A percentile compares a stretch with the other conserved stretches of the same genome.
Evolutionary conservation across 257 asterid genomes (phyloP).

Genomic region (Primulina tabacum): DNA sequence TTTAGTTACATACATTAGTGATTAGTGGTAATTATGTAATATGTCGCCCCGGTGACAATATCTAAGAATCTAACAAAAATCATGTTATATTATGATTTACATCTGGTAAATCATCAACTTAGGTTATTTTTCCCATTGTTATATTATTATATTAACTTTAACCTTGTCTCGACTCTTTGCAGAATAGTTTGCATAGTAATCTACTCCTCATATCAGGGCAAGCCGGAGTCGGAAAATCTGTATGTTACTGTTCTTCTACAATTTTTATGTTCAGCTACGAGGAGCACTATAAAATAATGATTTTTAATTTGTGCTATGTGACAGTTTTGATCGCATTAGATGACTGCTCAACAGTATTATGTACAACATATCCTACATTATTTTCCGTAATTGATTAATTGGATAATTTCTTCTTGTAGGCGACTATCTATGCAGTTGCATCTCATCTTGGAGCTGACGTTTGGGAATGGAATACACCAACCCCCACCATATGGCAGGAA

Average conservation of each 20-base stretch:
- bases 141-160: conserved; percentile 7
- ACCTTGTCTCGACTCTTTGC: conserved; percentile 28
- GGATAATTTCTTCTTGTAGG: conserved; percentile 46
- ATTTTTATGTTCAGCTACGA: conserved; percentile 13
- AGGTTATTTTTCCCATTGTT: background rate
- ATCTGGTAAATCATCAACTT: too few relatives aligned
- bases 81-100: too few relatives aligned
- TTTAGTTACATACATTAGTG: too few relatives aligned
- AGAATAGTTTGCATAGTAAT: conserved; percentile 46
- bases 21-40: too few relatives aligned
- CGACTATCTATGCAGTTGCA: conserved; percentile 72
- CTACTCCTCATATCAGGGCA: conserved; percentile 82
- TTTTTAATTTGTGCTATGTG: background rate
- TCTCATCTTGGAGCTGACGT: conserved; percentile 66
- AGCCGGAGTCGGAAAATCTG: conserved; percentile 98
- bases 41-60: too few relatives aligned
- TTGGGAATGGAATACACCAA: conserved; percentile 88
- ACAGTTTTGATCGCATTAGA: conserved; percentile 4
- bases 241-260: conserved; percentile 37
- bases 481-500: conserved; percentile 91
- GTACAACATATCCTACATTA: background rate
- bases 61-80: too few relatives aligned
- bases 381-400: conserved; percentile 22
- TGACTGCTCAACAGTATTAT: background rate
- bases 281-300: conserved; percentile 15